phyloP scores from a whole-genome alignment of 108 stramenopile species.

The Bacterosira constricta region DNA sequence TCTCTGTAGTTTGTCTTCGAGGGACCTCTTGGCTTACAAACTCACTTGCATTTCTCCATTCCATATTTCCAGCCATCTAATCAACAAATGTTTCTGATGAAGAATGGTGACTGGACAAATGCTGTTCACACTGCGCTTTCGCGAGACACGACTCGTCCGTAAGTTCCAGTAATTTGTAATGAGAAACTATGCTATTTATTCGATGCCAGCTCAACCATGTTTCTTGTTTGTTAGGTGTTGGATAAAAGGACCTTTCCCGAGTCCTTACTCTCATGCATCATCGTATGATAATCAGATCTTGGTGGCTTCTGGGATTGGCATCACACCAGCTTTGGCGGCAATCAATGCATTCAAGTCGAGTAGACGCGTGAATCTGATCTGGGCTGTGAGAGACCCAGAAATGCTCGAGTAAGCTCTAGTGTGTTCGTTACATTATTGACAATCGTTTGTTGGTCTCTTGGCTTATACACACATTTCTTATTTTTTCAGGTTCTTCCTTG shows the following conservation, averaged over 20 bases:
- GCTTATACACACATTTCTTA: neutral
- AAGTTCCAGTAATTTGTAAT: neutral
- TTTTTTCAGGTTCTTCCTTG: conserved; percentile 32
- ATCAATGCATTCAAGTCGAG: conserved; percentile 38
- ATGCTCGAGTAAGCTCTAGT: conserved; percentile 26
- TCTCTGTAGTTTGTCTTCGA: no score
- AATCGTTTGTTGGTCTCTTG: neutral
- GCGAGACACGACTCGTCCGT: conserved; percentile 1
- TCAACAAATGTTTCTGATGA: conserved; percentile 48
- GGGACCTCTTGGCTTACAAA: no score
- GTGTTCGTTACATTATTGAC: neutral
- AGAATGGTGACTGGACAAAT: conserved; percentile 24
- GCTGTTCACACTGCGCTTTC: conserved; percentile 14
- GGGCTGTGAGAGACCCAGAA: conserved; percentile 40
- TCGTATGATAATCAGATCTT: conserved; percentile 51
- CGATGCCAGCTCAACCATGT: neutral
- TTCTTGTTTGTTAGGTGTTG: conserved; percentile 28
- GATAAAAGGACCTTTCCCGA: conserved; percentile 51
- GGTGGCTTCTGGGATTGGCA: conserved; percentile 51
- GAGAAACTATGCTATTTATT: neutral
- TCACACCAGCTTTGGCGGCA: conserved; percentile 49
- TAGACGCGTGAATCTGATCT: conserved; percentile 49
- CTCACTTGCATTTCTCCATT: no score
- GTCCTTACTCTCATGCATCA: conserved; percentile 39
- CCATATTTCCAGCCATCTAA: no score